Evolutionary conservation across 768 basidiomycete species (phyloP).

Genomic region (Amyloporia xantha): DNA sequence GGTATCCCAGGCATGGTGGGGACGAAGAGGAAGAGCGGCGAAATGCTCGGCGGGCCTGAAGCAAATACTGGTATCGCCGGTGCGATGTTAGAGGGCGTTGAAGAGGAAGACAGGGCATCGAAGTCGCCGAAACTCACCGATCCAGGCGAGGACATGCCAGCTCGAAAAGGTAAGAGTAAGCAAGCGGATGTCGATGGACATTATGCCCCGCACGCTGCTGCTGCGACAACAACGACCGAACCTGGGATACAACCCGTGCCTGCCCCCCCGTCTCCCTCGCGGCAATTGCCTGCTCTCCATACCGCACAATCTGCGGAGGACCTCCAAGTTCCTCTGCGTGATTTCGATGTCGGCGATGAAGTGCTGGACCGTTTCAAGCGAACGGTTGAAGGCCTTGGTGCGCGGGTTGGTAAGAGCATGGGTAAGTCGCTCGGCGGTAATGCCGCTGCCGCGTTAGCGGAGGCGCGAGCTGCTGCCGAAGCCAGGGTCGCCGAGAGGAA

Average conservation of each 20-base stretch:
- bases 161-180: slow-evolving; percentile 10
- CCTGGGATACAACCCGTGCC: not conserved
- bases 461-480: slow-evolving; percentile 61
- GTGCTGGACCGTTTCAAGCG: slow-evolving; percentile 64
- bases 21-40: slow-evolving; percentile 62
- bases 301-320: slow-evolving; percentile 4
- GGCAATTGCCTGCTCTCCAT: not conserved
- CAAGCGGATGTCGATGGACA: not conserved
- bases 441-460: slow-evolving; percentile 56
- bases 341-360: slow-evolving; percentile 10
- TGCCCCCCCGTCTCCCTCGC: too few relatives aligned
- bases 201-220: not conserved
- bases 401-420: slow-evolving; percentile 48
- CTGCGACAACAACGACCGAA: not conserved
- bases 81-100: slow-evolving; percentile 9
- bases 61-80: not conserved
- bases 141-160: not conserved
- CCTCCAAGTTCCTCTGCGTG: slow-evolving; percentile 3
- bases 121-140: slow-evolving; percentile 43
- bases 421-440: slow-evolving; percentile 57
- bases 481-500: slow-evolving; percentile 63
- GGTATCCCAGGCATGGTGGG: slow-evolving; percentile 20
- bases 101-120: slow-evolving; percentile 34
- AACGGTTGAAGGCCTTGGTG: slow-evolving; percentile 61
- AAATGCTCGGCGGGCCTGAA: slow-evolving; percentile 17